These are phyloP conservation scores for Tuber aestivum DNA, from an alignment of 495 filamentous ascomycete genomes.

Conservation along the genomic window DNA sequence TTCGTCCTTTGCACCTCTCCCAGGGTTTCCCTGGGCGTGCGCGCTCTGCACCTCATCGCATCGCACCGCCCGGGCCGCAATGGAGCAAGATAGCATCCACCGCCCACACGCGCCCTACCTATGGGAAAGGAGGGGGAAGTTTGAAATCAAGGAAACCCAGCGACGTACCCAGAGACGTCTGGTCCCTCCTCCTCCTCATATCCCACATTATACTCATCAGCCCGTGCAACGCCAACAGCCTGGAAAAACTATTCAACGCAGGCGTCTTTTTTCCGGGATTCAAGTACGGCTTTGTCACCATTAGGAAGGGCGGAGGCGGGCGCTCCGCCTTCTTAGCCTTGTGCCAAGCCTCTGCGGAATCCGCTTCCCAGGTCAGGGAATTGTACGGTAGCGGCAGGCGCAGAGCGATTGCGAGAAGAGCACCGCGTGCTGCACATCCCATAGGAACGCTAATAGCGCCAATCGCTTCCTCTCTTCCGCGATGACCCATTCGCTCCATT, in stretches of 20 bases:
- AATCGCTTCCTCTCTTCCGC: conserved; percentile 54
- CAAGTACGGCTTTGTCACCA: conserved; percentile 52
- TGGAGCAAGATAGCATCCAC: not conserved
- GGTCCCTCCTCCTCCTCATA: conserved; percentile 52
- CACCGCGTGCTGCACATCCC: conserved; percentile 55
- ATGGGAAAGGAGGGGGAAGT: conserved; percentile 35
- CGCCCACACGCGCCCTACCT: conserved; percentile 35
- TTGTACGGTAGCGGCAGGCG: conserved; percentile 49
- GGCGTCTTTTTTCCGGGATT: conserved; percentile 43
- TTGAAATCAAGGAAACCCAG: conserved; percentile 20
- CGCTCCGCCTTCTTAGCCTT: conserved; percentile 42
- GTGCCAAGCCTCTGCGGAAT: conserved; percentile 48
- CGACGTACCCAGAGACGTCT: conserved; percentile 46
- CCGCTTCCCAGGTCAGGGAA: conserved; percentile 51
- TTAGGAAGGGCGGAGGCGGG: conserved; percentile 45
- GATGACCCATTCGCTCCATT: conserved; percentile 51
- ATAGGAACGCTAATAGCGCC: conserved; percentile 55
- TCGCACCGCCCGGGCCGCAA: not conserved
- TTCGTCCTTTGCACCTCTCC: not conserved
- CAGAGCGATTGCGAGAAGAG: conserved; percentile 54
- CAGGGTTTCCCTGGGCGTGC: not conserved
- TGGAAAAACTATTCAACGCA: conserved; percentile 49
- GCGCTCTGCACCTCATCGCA: not conserved
- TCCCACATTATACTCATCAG: conserved; percentile 56
- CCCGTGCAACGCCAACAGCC: conserved; percentile 51